Base-by-base conservation (phyloP, 1,139 yeast genomes). In the Sugiyamaella sp. region DNA sequence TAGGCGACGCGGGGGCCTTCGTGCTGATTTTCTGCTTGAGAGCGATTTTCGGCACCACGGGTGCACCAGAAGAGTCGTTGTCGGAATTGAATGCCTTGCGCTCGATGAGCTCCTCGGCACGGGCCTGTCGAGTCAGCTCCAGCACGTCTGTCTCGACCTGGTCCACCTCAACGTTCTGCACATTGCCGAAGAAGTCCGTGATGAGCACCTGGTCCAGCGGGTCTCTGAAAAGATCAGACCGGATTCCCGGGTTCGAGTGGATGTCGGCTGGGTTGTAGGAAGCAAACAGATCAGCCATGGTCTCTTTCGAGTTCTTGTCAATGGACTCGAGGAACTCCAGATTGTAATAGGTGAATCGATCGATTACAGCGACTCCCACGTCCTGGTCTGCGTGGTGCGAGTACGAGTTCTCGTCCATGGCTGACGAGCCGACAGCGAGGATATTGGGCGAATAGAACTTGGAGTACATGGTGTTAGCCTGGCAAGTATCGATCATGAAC, bases 401-500 rank as follows among this genome's bases (percentile, higher is more conserved):
- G 68, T 91, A 93, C 1, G 97, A 89, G 51, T 93, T 85, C 70
- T 95, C 97, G 54, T 87, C 96, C 9, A 89, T 61, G 61, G 79
- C 86, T n/a, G 96, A 86, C 1, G 97, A 89, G 0, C 99, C 99
- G 44, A 93, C 95, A 0, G 97, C 90, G 55, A 93, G 74, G 46
- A 93, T 82, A 68, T 93, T 91, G 38, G 99, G 99, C 8, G 97
- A 87, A 68, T 90, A 90, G 67, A 91, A 85, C 67, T 87, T 81
- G 55, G 95, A 86, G 71, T 88, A 93, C 99, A 93, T 93, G 17
- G 99, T 89, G 71, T 93, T 93, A 27, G 99, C 99, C 73, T 93
- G 99, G 69, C 99, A 93, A 0, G 99, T 93, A 70, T 93, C 99
- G 60, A 93, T 88, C 98, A 93, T 93, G 71, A 93, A 93, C 67